A percentile compares a stretch with the other conserved stretches of the same genome.
Conservation (phyloP, 2,329 filamentous ascomycete species). For the Pseudogymnoascus sp. region DNA sequence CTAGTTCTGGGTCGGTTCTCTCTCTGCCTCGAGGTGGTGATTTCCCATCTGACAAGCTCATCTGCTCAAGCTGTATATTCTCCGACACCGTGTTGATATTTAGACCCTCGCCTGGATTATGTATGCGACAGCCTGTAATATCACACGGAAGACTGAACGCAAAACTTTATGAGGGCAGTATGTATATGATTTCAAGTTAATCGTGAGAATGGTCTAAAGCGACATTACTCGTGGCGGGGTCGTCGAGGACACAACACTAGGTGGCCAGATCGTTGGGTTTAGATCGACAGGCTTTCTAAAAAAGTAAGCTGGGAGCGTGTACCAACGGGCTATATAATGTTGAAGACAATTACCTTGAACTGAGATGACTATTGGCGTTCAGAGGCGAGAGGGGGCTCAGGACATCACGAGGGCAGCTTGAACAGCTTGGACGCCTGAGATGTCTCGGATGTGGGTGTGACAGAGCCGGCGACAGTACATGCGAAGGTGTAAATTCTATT, state of each 20-base stretch:
- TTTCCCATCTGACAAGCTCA: constrained; percentile 13
- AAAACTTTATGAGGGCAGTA: not conserved
- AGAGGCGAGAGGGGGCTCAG: not conserved
- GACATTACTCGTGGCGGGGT: not conserved
- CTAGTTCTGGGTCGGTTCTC: not conserved
- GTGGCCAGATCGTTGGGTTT: not conserved
- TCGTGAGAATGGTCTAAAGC: not conserved
- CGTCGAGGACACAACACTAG: not conserved
- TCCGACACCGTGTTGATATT: not conserved
- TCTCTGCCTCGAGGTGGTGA: constrained; percentile 10
- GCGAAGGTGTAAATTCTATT: not conserved
- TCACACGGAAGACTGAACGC: not conserved
- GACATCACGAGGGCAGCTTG: constrained; percentile 3
- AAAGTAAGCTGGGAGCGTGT: not conserved
- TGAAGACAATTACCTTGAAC: not conserved
- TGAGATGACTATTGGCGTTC: not conserved
- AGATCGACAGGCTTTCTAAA: not conserved
- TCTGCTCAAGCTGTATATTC: constrained; percentile 8
- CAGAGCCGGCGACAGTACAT: not conserved
- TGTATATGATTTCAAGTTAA: not conserved
- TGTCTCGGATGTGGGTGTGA: not conserved
- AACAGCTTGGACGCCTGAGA: not conserved
- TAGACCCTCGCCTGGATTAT: not conserved
- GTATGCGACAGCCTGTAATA: not conserved
- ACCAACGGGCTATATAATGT: not conserved